These are phyloP conservation scores for Apiotrichum siamense DNA, from an alignment of 1,284 basidiomycete species.

Conservation along the genomic window DNA sequence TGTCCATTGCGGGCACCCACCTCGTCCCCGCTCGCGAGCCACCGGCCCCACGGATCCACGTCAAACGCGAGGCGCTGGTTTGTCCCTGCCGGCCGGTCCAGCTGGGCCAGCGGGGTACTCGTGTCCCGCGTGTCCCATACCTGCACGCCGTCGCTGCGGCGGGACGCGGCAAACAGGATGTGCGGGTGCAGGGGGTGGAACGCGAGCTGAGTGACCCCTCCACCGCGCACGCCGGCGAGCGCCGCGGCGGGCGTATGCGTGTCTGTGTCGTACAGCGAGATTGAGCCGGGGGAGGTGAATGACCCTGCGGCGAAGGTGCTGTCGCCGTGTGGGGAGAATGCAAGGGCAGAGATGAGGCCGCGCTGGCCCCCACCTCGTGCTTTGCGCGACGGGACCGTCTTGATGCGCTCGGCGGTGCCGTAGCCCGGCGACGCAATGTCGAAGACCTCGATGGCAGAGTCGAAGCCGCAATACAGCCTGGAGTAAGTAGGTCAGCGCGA, in stretches of 20 bases:
- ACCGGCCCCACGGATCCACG: constrained; percentile 64
- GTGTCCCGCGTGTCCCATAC: constrained; percentile 70
- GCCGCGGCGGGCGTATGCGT: constrained; percentile 56
- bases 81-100: constrained; percentile 48
- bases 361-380: constrained; percentile 71
- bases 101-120: constrained; percentile 30
- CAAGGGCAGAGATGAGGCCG: constrained; percentile 79
- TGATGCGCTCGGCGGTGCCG: constrained; percentile 55
- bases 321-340: constrained; percentile 64
- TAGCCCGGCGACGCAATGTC: constrained; percentile 53
- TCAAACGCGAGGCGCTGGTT: constrained; percentile 77
- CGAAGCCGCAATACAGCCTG: constrained; percentile 83
- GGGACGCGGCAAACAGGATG: constrained; percentile 69
- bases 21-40: constrained; percentile 65
- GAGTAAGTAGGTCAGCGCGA: neutral
- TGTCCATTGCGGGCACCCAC: too few relatives aligned
- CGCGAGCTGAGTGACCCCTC: constrained; percentile 68
- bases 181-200: constrained; percentile 70
- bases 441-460: constrained; percentile 82
- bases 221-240: constrained; percentile 57
- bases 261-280: constrained; percentile 67
- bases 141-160: constrained; percentile 60
- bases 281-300: constrained; percentile 57
- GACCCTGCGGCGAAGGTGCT: constrained; percentile 66
- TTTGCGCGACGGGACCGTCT: constrained; percentile 68